Percentiles rank a stretch among this genome's conserved stretches.
phyloP scores from a whole-genome alignment of 768 basidiomycete species.

The Amanita thiersii region DNA sequence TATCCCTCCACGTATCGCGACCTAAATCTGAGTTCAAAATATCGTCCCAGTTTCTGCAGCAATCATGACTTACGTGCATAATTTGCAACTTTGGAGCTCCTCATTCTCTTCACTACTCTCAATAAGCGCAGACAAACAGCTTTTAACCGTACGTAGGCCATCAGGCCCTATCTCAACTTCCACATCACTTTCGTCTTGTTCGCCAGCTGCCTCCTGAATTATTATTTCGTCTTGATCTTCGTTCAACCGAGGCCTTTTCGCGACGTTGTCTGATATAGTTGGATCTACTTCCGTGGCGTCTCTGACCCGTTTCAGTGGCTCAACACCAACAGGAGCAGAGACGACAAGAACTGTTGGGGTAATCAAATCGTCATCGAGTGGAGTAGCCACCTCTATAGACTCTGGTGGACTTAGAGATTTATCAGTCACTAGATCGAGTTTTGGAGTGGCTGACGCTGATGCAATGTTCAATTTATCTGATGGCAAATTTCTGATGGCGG shows the following conservation, averaged over 20 bases:
- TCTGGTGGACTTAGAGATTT: constrained; percentile 6
- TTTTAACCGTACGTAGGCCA: constrained; percentile 29
- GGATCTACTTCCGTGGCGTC: neutral
- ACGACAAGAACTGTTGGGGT: neutral
- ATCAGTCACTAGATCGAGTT: neutral
- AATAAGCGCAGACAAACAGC: constrained; percentile 37
- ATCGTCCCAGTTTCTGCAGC: neutral
- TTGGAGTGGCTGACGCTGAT: neutral
- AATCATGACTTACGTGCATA: constrained; percentile 41
- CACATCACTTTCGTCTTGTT: constrained; percentile 23
- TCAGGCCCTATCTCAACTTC: constrained; percentile 31
- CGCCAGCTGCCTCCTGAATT: constrained; percentile 7
- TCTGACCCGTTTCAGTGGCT: constrained; percentile 10
- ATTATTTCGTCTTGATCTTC: constrained; percentile 6
- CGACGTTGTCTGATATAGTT: neutral
- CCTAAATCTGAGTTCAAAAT: constrained; percentile 16
- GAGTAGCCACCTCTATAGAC: constrained; percentile 8
- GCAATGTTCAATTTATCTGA: no score
- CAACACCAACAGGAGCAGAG: constrained; percentile 7
- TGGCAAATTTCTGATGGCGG: no score
- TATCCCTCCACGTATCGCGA: constrained; percentile 24
- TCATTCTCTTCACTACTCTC: constrained; percentile 21
- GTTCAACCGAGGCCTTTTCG: constrained; percentile 5
- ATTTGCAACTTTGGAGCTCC: constrained; percentile 29
- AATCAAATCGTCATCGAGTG: constrained; percentile 1